phyloP scores from a whole-genome alignment of 495 filamentous ascomycete species.

The Talaromyces nanjingensis region DNA sequence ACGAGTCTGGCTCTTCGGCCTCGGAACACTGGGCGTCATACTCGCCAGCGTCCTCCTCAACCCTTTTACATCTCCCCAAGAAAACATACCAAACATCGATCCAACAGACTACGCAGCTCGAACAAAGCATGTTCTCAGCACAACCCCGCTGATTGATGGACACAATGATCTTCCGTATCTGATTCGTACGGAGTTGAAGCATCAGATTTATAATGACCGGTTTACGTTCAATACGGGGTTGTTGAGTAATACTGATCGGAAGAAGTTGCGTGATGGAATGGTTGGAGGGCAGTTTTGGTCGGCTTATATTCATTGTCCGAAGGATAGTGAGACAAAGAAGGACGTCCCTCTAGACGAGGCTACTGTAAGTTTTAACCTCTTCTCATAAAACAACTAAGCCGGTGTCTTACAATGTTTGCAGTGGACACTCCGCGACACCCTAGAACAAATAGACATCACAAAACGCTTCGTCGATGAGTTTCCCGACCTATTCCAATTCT shows the following conservation, averaged over 20 bases:
- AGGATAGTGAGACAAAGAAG: conserved; percentile 5
- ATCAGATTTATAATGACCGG: conserved; percentile 59
- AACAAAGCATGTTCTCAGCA: conserved; percentile 5
- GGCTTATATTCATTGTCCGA: conserved; percentile 39
- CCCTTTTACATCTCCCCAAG: background rate
- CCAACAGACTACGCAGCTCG: conserved; percentile 5
- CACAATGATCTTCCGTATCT: conserved; percentile 72
- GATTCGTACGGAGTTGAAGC: conserved; percentile 51
- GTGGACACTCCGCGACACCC: conserved; percentile 45
- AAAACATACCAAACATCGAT: background rate
- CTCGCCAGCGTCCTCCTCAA: background rate
- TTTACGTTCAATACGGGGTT: conserved; percentile 30
- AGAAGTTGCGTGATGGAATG: conserved; percentile 45
- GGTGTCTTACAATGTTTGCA: conserved; percentile 27
- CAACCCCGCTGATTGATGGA: conserved; percentile 52
- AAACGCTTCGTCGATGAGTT: conserved; percentile 21
- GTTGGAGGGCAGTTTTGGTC: conserved; percentile 49
- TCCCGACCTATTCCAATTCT: conserved; percentile 12
- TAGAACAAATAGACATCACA: conserved; percentile 32
- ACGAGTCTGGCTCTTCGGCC: background rate
- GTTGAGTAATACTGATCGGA: conserved; percentile 21
- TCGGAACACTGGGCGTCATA: background rate
- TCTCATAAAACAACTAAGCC: background rate
- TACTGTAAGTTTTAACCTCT: conserved; percentile 13
- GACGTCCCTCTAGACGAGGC: conserved; percentile 10